Base-by-base conservation (phyloP, 2,329 filamentous ascomycete genomes). In the Diaporthe eres region DNA sequence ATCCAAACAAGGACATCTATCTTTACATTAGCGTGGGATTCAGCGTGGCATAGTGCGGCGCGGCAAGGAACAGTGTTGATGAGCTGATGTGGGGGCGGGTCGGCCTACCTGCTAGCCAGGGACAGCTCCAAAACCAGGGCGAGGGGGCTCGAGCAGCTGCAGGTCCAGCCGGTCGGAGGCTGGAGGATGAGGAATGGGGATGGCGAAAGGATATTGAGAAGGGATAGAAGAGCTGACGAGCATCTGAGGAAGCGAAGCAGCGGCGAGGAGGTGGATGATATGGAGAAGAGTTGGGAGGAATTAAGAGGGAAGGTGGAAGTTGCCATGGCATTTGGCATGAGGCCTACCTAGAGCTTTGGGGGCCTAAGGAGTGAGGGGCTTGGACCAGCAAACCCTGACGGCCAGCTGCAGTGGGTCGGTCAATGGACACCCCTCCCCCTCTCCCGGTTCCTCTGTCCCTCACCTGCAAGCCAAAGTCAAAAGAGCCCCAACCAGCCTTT, bases 311-410 rank as follows among this genome's bases (percentile, higher is more conserved):
- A 31, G 25, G 15, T 47, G 15, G 15, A 63, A 31, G 60, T 44
- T 44, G 8, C 44, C 65, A 13, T 17, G 10, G 34, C 25, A 28
- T 15, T 15, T 0, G 7, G 25, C 53, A 55, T 39, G 47, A 51
- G 47, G 31, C 47, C 63, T 65, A 67, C 63, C 61, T 34, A 6
- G 37, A 61, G 58, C 58, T 42, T 42, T 8, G 58, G 37, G 58
- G 25, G 22, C 15, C 42, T n/a, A 28, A 19, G n/a, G 7, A 58
- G 19, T 7, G 57, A 7, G 57, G 28, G 28, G 57, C 57, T 4
- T 13, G 37, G 37, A 44, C 37, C 58, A 15, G 37, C 12, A 12
- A 39, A 49, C 47, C 47, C 65, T 19, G 31, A 49, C 25, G 28
- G 28, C 9, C 28, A 67, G 42, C 61, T 67, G 25, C 61, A 67